phyloP scores from a whole-genome alignment of 805 yeast genomes.

The Priceomyces fermenticarens region DNA sequence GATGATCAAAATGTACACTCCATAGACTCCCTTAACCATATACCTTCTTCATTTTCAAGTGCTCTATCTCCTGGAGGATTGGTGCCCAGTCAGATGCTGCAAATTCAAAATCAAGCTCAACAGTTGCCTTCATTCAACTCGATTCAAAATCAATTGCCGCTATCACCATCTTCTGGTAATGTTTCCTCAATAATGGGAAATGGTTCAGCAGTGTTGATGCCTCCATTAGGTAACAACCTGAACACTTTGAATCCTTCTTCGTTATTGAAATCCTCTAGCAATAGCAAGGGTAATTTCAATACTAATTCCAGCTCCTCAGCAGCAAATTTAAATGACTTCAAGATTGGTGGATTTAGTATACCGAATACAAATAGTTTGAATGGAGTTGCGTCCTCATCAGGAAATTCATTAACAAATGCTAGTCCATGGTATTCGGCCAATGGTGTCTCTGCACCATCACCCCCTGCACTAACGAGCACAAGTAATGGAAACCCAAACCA shows the following conservation, averaged over 20 bases:
- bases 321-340: slow-evolving; percentile 7
- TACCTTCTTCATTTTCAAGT: slow-evolving; percentile 4
- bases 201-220: slow-evolving; percentile 8
- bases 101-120: slow-evolving; percentile 26
- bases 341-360: not conserved
- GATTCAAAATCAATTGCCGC: slow-evolving; percentile 32
- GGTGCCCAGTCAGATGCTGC: slow-evolving; percentile 19
- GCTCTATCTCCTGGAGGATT: slow-evolving; percentile 8
- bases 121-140: slow-evolving; percentile 35
- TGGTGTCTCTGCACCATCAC: too few species aligned
- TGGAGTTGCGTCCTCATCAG: too few species aligned
- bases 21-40: slow-evolving; percentile 12
- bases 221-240: slow-evolving; percentile 13
- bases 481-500: too few species aligned
- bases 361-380: not conserved
- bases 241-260: slow-evolving; percentile 27
- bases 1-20: slow-evolving; percentile 1
- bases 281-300: slow-evolving; percentile 2
- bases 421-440: too few species aligned
- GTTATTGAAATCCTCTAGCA: slow-evolving; percentile 14
- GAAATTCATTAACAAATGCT: too few species aligned
- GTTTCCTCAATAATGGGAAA: not conserved
- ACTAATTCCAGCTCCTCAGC: slow-evolving; percentile 1
- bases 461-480: too few species aligned
- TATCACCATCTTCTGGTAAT: slow-evolving; percentile 17